A percentile compares a stretch with the other conserved stretches of the same genome.
These are phyloP conservation scores for Lenzites betulinus DNA, from an alignment of 768 basidiomycete species.

Conservation along the genomic window DNA sequence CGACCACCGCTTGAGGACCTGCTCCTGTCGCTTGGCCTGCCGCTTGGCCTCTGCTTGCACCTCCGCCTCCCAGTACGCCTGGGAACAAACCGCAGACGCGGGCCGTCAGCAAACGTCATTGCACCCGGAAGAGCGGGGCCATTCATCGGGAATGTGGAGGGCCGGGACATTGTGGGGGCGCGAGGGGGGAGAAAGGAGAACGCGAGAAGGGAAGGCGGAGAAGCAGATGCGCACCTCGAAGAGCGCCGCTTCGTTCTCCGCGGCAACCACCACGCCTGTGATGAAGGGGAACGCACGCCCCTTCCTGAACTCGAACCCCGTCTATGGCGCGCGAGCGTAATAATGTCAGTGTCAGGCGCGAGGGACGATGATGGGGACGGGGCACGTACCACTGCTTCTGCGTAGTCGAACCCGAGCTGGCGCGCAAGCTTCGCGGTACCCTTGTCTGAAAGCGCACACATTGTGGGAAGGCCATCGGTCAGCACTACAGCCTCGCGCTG, in stretches of 20 bases:
- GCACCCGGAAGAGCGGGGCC: background rate
- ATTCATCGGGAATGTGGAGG: background rate
- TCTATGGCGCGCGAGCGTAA: slow-evolving; percentile 47
- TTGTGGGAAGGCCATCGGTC: background rate
- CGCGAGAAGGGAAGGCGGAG: background rate
- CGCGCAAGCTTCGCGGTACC: slow-evolving; percentile 88
- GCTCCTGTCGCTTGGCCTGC: slow-evolving; percentile 71
- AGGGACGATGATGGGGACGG: slow-evolving; percentile 2
- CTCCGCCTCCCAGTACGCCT: slow-evolving; percentile 89
- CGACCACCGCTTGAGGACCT: slow-evolving; percentile 85
- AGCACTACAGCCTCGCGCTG: background rate
- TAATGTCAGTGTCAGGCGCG: slow-evolving; percentile 12
- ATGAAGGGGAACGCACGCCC: slow-evolving; percentile 84
- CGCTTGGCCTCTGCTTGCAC: slow-evolving; percentile 78
- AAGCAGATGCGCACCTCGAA: slow-evolving; percentile 60
- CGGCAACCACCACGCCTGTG: slow-evolving; percentile 84
- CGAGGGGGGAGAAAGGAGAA: too few relatives aligned
- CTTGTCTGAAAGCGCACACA: slow-evolving; percentile 44
- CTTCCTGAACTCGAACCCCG: slow-evolving; percentile 95
- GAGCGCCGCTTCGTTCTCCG: slow-evolving; percentile 71
- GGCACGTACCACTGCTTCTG: slow-evolving; percentile 87
- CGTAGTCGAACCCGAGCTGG: slow-evolving; percentile 84
- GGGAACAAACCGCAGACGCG: slow-evolving; percentile 6
- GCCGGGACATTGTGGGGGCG: background rate
- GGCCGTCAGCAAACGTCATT: background rate